These are phyloP conservation scores for Athelia sp. DNA, from an alignment of 1,284 basidiomycete genomes.

Conservation along the genomic window DNA sequence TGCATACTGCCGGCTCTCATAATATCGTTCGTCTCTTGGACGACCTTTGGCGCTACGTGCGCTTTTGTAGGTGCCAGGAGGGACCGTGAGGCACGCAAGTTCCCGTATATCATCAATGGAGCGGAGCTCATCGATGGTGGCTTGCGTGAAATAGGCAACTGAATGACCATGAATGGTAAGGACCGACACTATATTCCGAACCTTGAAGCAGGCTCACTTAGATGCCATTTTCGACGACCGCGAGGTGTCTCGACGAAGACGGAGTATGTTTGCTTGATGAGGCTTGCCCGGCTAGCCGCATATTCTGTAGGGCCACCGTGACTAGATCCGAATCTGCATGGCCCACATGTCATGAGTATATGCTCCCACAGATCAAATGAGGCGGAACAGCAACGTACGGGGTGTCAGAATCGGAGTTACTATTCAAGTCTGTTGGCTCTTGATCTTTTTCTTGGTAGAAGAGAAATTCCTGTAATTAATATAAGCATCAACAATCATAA, in stretches of 20 bases:
- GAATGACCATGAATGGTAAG: conserved; percentile 5
- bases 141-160: conserved; percentile 72
- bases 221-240: conserved; percentile 72
- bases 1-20: not conserved
- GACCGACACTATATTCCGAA: conserved; percentile 3
- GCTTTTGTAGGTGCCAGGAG: conserved; percentile 55
- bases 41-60: conserved; percentile 51
- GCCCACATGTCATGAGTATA: not conserved
- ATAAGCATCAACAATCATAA: conserved; percentile 5
- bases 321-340: not conserved
- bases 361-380: conserved; percentile 2
- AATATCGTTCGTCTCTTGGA: conserved; percentile 18
- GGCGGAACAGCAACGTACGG: conserved; percentile 21
- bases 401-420: conserved; percentile 41
- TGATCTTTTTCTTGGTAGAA: conserved; percentile 66
- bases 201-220: conserved; percentile 45
- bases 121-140: conserved; percentile 47
- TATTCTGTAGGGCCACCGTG: conserved; percentile 6
- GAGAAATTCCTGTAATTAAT: conserved; percentile 55
- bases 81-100: conserved; percentile 49
- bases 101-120: conserved; percentile 55
- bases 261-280: conserved; percentile 78
- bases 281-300: conserved; percentile 38
- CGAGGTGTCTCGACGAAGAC: conserved; percentile 59
- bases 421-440: conserved; percentile 37